phyloP scores from a whole-genome alignment of 192 early-diverging fungal genomes.

The Linnemannia exigua region DNA sequence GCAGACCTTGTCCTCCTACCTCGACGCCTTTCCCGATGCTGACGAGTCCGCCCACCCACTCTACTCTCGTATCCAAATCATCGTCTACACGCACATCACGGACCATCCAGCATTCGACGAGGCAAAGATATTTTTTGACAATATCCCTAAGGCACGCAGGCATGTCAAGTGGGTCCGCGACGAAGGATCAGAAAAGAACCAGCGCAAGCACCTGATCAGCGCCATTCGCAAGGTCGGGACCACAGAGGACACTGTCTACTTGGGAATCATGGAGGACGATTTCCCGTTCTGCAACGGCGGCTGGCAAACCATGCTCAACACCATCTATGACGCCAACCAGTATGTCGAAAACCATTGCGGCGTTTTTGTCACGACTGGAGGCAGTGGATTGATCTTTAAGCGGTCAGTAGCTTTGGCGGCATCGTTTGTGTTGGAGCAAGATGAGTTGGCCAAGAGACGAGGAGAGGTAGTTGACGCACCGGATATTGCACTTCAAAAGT shows the following conservation, averaged over 20 bases:
- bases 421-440: constrained; percentile 41
- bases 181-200: constrained; percentile 62
- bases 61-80: constrained; percentile 62
- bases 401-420: constrained; percentile 48
- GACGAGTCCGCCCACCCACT: constrained; percentile 56
- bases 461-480: too few relatives aligned
- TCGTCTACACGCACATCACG: constrained; percentile 67
- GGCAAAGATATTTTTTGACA: constrained; percentile 44
- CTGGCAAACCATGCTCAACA: constrained; percentile 65
- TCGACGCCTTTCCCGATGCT: constrained; percentile 59
- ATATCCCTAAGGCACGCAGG: constrained; percentile 58
- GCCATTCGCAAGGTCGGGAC: constrained; percentile 57
- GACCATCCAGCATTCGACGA: constrained; percentile 60
- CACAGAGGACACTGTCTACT: constrained; percentile 56
- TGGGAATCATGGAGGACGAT: constrained; percentile 67
- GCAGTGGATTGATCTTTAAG: constrained; percentile 58
- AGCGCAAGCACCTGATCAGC: constrained; percentile 62
- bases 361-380: constrained; percentile 68
- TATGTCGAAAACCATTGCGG: constrained; percentile 64
- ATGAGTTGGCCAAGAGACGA: too few relatives aligned
- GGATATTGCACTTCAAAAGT: constrained; percentile 69
- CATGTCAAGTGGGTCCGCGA: constrained; percentile 64
- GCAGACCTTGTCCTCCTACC: constrained; percentile 61
- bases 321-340: constrained; percentile 61
- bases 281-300: constrained; percentile 65